Conservation (phyloP, 2,329 filamentous ascomycete genomes). For the Mollisiaceae sp. region DNA sequence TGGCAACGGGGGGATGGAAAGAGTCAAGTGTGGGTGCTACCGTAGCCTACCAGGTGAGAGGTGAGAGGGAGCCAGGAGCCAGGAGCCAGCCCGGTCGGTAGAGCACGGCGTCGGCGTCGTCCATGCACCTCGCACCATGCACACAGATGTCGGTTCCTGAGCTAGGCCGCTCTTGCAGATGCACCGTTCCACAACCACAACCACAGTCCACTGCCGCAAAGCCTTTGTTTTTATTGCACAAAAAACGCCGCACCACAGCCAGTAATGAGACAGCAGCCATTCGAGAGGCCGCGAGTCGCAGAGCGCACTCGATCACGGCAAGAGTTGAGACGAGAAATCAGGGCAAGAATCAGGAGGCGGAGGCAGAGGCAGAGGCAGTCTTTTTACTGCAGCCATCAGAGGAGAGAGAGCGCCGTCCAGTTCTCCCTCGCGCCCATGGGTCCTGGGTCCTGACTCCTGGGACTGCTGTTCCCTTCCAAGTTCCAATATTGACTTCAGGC, state of each 20-base stretch:
- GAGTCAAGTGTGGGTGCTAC: slow-evolving; percentile 2
- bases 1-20: background rate
- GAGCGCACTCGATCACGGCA: background rate
- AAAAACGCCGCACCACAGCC: slow-evolving; percentile 1
- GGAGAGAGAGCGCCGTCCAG: background rate
- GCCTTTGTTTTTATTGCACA: slow-evolving; percentile 10
- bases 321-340: background rate
- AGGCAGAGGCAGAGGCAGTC: background rate
- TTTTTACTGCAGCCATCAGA: background rate
- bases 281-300: background rate
- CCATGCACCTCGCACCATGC: too few species aligned
- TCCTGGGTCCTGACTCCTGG: background rate
- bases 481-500: slow-evolving; percentile 4
- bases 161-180: background rate
- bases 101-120: too few species aligned
- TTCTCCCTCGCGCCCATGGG: background rate
- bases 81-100: too few species aligned
- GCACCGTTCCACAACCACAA: background rate
- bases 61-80: background rate
- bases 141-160: too few species aligned
- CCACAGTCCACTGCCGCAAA: background rate
- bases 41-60: slow-evolving; percentile 1
- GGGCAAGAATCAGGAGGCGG: background rate
- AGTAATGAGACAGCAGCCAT: background rate
- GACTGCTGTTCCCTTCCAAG: background rate